Conservation (phyloP, 306 rosid genomes). For the Echinosophora koreensis region DNA sequence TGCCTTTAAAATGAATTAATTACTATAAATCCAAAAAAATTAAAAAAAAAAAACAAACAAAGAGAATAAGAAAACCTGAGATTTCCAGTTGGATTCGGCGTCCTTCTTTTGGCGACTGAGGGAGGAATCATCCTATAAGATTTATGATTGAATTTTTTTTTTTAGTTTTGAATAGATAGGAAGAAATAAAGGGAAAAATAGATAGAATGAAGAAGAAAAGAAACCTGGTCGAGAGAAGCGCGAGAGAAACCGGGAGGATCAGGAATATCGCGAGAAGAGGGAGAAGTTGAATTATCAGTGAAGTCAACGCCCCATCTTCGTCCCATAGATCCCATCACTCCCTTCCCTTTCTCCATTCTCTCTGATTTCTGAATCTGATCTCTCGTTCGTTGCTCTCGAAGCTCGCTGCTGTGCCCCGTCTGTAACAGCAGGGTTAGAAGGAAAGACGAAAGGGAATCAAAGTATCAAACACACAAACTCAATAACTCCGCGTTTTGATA, state of each 20-base stretch:
- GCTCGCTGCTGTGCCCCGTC: not conserved
- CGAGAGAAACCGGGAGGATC: slow-evolving; percentile 98
- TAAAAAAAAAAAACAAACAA: not conserved
- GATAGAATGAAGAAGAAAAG: not conserved
- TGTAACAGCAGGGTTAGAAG: not conserved
- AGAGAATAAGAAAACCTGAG: slow-evolving; percentile 61
- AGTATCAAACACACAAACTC: not conserved
- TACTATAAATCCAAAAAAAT: not conserved
- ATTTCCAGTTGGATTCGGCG: slow-evolving; percentile 93
- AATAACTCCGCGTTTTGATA: not conserved
- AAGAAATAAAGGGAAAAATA: not conserved
- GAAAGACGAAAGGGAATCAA: too few relatives aligned
- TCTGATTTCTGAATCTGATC: not conserved
- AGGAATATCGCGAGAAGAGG: slow-evolving; percentile 70
- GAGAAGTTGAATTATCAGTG: slow-evolving; percentile 74
- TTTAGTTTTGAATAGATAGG: too few relatives aligned
- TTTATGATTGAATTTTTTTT: not conserved
- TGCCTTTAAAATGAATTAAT: not conserved
- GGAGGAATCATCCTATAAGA: slow-evolving; percentile 77
- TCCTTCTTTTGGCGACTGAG: slow-evolving; percentile 96
- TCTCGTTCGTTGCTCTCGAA: not conserved
- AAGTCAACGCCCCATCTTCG: slow-evolving; percentile 94
- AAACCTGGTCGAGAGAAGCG: slow-evolving; percentile 82
- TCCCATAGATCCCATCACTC: slow-evolving; percentile 65
- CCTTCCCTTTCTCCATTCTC: slow-evolving; percentile 87